Conservation (phyloP, 2,329 filamentous ascomycete species). For the Dactylellina drechsleri region DNA sequence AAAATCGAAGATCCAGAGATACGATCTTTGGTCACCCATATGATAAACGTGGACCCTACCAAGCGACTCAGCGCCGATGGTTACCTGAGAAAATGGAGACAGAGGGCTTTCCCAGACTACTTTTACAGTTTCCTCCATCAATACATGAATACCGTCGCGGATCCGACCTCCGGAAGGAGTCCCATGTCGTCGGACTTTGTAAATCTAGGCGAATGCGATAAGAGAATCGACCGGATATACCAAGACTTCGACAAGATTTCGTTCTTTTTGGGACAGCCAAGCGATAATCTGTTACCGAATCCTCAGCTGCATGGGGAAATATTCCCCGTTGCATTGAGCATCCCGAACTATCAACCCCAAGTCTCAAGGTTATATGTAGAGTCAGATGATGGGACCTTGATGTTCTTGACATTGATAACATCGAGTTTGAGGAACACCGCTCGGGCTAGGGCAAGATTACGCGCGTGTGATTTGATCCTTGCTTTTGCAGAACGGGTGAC, state of each 20-base stretch:
- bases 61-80: constrained; percentile 92
- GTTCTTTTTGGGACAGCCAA: constrained; percentile 81
- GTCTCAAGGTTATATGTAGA: constrained; percentile 69
- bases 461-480: constrained; percentile 88
- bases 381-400: constrained; percentile 85
- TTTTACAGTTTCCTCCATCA: constrained; percentile 98
- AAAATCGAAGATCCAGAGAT: constrained; percentile 89
- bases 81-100: constrained; percentile 90
- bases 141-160: constrained; percentile 95
- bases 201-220: constrained; percentile 77
- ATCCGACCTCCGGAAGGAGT: constrained; percentile 81
- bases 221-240: constrained; percentile 91
- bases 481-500: constrained; percentile 91
- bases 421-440: constrained; percentile 90
- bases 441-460: constrained; percentile 83
- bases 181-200: constrained; percentile 67
- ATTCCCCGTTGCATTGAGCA: constrained; percentile 84
- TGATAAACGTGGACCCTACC: constrained; percentile 94
- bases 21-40: constrained; percentile 81
- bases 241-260: constrained; percentile 98
- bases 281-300: constrained; percentile 65
- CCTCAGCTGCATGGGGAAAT: constrained; percentile 59
- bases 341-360: constrained; percentile 83
- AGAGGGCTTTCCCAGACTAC: constrained; percentile 92
- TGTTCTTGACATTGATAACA: constrained; percentile 89